These are phyloP conservation scores for Dissophora globulifera DNA, from an alignment of 192 early-diverging fungal genomes.

Conservation along the genomic window DNA sequence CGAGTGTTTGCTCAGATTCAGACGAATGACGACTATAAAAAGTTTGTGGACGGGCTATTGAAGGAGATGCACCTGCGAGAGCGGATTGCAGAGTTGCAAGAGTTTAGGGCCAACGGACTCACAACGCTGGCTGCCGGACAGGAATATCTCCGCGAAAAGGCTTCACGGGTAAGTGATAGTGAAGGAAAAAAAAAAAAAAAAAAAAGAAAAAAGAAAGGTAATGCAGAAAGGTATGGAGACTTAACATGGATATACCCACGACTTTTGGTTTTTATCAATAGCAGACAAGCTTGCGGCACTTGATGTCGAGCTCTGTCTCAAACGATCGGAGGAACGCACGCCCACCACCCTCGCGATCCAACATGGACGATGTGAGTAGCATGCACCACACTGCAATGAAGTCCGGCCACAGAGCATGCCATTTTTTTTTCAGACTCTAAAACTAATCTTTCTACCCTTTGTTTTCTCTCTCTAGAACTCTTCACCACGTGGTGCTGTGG, in stretches of 20 bases:
- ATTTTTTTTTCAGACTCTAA: no score
- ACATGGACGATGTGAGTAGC: conserved; percentile 41
- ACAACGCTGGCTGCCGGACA: conserved; percentile 77
- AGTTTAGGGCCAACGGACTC: conserved; percentile 91
- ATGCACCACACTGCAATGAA: no score
- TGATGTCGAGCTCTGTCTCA: conserved; percentile 14
- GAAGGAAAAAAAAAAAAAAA: no score
- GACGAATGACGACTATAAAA: conserved; percentile 83
- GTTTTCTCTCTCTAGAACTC: conserved; percentile 12
- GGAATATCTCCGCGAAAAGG: conserved; percentile 78
- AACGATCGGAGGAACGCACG: conserved; percentile 37
- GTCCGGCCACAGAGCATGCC: no score
- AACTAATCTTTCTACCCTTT: no score
- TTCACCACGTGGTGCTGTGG: conserved; percentile 32
- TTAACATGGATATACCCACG: not conserved
- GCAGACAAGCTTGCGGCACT: conserved; percentile 31
- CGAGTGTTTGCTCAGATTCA: conserved; percentile 91
- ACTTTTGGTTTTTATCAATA: conserved; percentile 12
- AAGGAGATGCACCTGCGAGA: conserved; percentile 82
- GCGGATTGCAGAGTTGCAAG: conserved; percentile 86
- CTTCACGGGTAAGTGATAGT: conserved; percentile 57
- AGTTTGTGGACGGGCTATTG: conserved; percentile 76
- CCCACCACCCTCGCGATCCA: conserved; percentile 23
- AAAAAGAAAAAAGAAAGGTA: not conserved
- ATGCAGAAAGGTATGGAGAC: no score